phyloP scores from a whole-genome alignment of 306 rosid genomes.

The Ormosia emarginata region DNA sequence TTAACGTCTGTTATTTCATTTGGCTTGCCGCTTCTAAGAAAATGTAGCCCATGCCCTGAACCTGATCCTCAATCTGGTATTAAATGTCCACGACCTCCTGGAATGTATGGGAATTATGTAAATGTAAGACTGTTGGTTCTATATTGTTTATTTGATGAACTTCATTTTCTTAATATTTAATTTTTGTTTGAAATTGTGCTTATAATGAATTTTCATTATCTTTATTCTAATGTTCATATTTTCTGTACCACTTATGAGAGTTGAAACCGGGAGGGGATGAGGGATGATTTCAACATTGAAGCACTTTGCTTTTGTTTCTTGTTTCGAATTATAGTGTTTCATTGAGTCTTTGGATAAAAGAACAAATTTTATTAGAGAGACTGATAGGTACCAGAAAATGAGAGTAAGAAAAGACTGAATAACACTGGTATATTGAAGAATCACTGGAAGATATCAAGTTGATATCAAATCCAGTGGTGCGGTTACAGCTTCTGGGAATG shows the following conservation, averaged over 20 bases:
- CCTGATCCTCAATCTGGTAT: constrained; percentile 60
- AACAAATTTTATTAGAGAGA: background rate
- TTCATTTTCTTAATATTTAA: background rate
- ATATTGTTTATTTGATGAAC: constrained; percentile 13
- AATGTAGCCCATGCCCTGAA: constrained; percentile 87
- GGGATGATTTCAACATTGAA: background rate
- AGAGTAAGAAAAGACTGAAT: too few relatives aligned
- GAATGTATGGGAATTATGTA: constrained; percentile 92
- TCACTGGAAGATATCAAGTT: too few relatives aligned
- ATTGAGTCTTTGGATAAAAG: background rate
- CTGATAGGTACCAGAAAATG: too few relatives aligned
- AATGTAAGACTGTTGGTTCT: constrained; percentile 60
- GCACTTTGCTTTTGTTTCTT: background rate
- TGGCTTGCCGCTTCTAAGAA: constrained; percentile 86
- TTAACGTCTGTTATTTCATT: constrained; percentile 82
- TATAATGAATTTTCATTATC: background rate
- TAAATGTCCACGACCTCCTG: constrained; percentile 92
- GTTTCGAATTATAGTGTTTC: background rate
- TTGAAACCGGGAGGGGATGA: background rate
- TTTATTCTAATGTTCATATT: background rate
- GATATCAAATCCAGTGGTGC: too few relatives aligned
- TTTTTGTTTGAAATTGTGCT: background rate
- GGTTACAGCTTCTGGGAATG: too few relatives aligned
- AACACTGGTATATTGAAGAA: too few relatives aligned
- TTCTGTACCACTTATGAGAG: constrained; percentile 11